phyloP scores from a whole-genome alignment of 176 grass and related monocot species.

The Eremochloa ophiuroides region DNA sequence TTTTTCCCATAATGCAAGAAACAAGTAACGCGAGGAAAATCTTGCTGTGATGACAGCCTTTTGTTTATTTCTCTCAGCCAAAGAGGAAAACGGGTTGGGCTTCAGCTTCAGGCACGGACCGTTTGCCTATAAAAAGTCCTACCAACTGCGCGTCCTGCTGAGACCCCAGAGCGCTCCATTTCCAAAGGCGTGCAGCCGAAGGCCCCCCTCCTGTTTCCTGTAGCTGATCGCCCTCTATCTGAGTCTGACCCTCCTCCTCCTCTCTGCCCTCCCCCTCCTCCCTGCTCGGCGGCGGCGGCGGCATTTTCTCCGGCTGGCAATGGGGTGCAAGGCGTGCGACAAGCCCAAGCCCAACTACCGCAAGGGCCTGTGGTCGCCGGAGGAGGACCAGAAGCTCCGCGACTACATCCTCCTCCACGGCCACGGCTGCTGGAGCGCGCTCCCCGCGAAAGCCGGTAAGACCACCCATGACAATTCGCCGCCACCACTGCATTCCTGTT shows the following conservation, averaged over 20 bases:
- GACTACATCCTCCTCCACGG: constrained; percentile 57
- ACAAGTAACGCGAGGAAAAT: neutral
- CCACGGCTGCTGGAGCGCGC: constrained; percentile 69
- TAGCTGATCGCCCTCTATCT: neutral
- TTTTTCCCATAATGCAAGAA: neutral
- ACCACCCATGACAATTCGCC: neutral
- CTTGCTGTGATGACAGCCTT: constrained; percentile 2
- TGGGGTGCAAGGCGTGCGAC: constrained; percentile 69
- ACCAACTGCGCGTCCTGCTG: constrained; percentile 32
- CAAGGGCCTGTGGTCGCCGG: constrained; percentile 82
- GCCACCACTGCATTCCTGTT: neutral
- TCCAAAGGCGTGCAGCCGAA: constrained; percentile 15
- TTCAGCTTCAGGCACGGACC: neutral
- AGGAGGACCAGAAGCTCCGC: constrained; percentile 67
- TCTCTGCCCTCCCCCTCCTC: neutral
- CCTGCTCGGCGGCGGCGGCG: neutral
- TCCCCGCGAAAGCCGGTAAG: constrained; percentile 63
- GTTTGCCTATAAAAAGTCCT: constrained; percentile 42
- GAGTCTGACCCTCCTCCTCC: neutral
- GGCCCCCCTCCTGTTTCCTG: neutral
- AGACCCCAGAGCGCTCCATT: constrained; percentile 25
- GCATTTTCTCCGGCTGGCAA: constrained; percentile 32
- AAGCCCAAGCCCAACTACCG: constrained; percentile 60
- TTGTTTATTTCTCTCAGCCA: neutral
- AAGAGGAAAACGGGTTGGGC: neutral